Conservation (phyloP, 192 early-diverging fungal species). For the Coemansia reversa region DNA sequence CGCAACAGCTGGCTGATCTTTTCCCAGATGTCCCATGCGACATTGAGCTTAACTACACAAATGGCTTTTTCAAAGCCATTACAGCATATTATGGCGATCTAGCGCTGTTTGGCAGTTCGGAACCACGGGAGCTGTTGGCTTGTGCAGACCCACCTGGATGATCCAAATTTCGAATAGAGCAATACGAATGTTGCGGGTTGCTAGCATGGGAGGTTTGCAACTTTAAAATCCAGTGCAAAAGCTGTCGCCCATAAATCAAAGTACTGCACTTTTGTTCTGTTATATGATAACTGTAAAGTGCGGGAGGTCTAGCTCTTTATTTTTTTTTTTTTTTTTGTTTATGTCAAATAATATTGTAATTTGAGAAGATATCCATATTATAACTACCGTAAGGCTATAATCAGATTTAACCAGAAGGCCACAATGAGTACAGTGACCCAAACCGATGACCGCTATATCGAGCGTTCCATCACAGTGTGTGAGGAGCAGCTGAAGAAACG, state of each 20-base stretch:
- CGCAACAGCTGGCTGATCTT: constrained; percentile 62
- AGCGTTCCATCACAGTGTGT: constrained; percentile 26
- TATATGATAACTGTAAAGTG: not conserved
- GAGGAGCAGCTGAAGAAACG: constrained; percentile 26
- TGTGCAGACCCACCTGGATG: not conserved
- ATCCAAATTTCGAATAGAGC: not conserved
- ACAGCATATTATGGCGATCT: constrained; percentile 81
- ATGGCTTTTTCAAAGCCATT: constrained; percentile 65
- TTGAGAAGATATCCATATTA: not conserved
- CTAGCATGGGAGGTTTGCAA: no score
- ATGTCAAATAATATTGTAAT: not conserved
- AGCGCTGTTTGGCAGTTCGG: constrained; percentile 27
- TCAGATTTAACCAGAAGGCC: not conserved
- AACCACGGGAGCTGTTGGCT: constrained; percentile 11
- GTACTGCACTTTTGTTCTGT: not conserved
- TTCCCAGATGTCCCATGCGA: constrained; percentile 67
- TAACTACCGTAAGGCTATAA: not conserved
- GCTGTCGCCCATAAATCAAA: not conserved
- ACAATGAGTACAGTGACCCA: no score
- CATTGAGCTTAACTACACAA: constrained; percentile 74
- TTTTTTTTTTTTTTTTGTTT: no score
- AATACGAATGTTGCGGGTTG: no score
- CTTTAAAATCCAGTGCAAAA: constrained; percentile 4
- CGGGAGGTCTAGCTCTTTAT: not conserved
- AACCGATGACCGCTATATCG: not conserved